Evolutionary conservation across 1,284 basidiomycete species (phyloP).

Genomic region (Boletus holoroseus): DNA sequence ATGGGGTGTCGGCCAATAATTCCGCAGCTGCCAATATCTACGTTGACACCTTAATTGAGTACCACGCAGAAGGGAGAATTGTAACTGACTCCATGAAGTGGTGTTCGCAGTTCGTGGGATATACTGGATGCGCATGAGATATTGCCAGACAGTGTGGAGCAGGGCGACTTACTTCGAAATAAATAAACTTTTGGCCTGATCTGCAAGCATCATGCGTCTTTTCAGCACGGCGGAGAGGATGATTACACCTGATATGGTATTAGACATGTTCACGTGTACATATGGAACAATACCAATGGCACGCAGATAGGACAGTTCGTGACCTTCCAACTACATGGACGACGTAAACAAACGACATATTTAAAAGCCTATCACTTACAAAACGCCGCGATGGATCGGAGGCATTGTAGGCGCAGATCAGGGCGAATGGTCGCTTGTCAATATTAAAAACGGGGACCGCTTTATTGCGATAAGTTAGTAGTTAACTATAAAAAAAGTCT

Average conservation of each 20-base stretch:
- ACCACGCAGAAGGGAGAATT: not conserved
- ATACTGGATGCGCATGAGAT: conserved; percentile 50
- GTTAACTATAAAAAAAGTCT: not conserved
- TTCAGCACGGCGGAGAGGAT: conserved; percentile 92
- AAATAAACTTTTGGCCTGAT: conserved; percentile 87
- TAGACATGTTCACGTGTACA: conserved; percentile 7
- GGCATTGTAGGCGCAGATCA: conserved; percentile 88
- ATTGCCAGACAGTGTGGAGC: not conserved
- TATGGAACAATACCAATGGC: conserved; percentile 57
- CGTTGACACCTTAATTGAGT: conserved; percentile 7
- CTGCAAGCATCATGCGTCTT: conserved; percentile 88
- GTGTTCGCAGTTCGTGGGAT: conserved; percentile 89
- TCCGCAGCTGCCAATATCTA: conserved; percentile 89
- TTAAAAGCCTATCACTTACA: conserved; percentile 41
- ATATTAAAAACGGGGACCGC: conserved; percentile 92
- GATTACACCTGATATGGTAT: conserved; percentile 64
- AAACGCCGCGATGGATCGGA: conserved; percentile 75
- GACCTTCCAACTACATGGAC: conserved; percentile 69
- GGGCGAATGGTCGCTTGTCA: conserved; percentile 87
- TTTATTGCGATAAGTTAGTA: conserved; percentile 28
- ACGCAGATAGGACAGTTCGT: conserved; percentile 87
- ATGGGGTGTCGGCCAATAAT: conserved; percentile 73
- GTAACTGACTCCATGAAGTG: conserved; percentile 70
- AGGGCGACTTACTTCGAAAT: conserved; percentile 70
- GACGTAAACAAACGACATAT: conserved; percentile 2